Base-by-base conservation (phyloP, 441 rosid genomes). In the Pelargonium citronellum region DNA sequence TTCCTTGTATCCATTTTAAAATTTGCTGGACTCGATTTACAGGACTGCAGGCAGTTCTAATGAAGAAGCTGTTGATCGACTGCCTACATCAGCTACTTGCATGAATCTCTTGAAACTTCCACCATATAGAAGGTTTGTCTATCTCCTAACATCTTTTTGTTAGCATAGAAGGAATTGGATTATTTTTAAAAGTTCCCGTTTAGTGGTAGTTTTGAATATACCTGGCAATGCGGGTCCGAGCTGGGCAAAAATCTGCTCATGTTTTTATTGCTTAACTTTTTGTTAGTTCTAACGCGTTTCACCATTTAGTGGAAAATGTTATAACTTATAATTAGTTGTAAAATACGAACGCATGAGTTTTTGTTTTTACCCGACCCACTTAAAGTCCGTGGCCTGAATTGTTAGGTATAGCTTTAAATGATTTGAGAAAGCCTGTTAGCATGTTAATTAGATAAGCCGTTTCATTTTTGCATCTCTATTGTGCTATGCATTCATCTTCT, bases 91-190 rank as follows among this genome's bases (percentile, higher is more conserved):
- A 51, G 99, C 98, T 67, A 95, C 98, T 73, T 95, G 99, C 75
- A 92, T 92, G 97, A 95, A 95, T 83, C 96, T 92, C 82, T 88
- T 95, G 27, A 95, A 92, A 87, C 99, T 95, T 85, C 99, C 99
- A 5, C 96, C 98, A 8, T 95, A 95, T 74, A 80, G 90, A 82
- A 95, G 99, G 98, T 92, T 77, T 79, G 87, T 84, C 74, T 62
- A 16, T n/a, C 15, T 69, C 47, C 49, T 41, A 17, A 7, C 47
- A n/a, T 37, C 37, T 20, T 46, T 74, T 24, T 17, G 13, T 19
- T 67, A 13, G 39, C 9, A 22, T 68, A 8, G 24, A 44, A 41
- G 69, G 16, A 3, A 1, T 46, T 9, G 20, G 37, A 47, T 67
- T 67, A 27, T 60, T 22, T 60, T 60, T 7, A 22, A 5, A 58